phyloP scores from a whole-genome alignment of 2,329 filamentous ascomycete species.

The Chrysoporthe deuterocubensis region DNA sequence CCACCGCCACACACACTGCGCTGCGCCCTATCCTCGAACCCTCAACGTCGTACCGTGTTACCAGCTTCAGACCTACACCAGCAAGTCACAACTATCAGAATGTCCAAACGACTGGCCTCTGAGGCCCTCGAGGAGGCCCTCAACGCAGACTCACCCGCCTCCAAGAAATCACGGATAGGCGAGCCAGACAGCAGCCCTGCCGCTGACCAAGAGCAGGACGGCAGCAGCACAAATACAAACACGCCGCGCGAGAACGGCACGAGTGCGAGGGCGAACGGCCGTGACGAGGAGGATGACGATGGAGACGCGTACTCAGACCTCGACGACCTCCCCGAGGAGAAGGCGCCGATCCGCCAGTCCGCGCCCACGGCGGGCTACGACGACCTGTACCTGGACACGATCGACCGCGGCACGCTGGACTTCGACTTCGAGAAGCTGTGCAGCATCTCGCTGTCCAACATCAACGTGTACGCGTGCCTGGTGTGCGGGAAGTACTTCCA shows the following conservation, averaged over 20 bases:
- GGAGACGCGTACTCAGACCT: constrained; percentile 33
- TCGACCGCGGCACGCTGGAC: constrained; percentile 89
- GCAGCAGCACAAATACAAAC: constrained; percentile 19
- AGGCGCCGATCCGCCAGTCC: constrained; percentile 67
- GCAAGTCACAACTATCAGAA: not conserved
- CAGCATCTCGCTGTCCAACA: constrained; percentile 93
- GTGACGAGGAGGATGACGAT: constrained; percentile 43
- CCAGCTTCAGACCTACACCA: constrained; percentile 37
- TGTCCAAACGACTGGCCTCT: constrained; percentile 57
- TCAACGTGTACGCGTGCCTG: constrained; percentile 97
- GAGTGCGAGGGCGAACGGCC: constrained; percentile 30
- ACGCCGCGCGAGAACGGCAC: constrained; percentile 32
- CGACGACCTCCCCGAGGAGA: constrained; percentile 43
- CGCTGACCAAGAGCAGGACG: constrained; percentile 38
- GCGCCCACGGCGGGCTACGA: constrained; percentile 87
- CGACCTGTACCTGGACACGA: constrained; percentile 96
- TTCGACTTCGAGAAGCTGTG: constrained; percentile 99
- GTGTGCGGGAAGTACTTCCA: constrained; percentile 99
- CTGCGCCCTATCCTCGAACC: not conserved
- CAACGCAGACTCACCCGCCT: constrained; percentile 59
- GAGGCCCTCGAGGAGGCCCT: constrained; percentile 63
- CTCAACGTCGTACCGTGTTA: too few relatives aligned
- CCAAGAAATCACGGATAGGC: constrained; percentile 60
- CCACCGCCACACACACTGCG: not conserved
- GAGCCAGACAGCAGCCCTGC: constrained; percentile 39